Evolutionary conservation across 2,329 filamentous ascomycete species (phyloP).

Genomic region (Leptographium wingfieldii): DNA sequence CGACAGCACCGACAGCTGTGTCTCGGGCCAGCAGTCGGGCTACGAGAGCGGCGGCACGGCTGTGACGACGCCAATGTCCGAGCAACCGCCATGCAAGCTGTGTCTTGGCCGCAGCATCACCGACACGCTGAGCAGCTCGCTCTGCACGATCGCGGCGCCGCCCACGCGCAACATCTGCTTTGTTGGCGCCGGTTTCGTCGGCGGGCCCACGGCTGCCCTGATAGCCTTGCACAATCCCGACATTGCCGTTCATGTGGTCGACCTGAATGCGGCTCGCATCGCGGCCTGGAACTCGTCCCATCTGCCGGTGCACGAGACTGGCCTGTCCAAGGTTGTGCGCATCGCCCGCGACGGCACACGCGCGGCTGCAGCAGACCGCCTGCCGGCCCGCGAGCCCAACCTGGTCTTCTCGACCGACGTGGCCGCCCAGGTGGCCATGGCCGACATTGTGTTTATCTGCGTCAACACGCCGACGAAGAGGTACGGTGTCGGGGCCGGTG

Average conservation of each 20-base stretch:
- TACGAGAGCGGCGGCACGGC: neutral
- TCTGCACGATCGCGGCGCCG: neutral
- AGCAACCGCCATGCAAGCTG: neutral
- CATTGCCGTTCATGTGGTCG: too few species aligned
- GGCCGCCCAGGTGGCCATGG: neutral
- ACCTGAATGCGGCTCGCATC: too few species aligned
- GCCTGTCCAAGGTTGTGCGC: neutral
- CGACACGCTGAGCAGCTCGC: neutral
- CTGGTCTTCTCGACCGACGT: slow-evolving; percentile 1
- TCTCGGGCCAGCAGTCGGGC: too few species aligned
- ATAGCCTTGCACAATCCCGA: too few species aligned
- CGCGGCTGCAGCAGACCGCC: neutral
- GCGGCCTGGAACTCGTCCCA: neutral
- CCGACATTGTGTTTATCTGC: slow-evolving; percentile 5
- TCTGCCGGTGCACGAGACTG: slow-evolving; percentile 1
- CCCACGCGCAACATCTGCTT: slow-evolving; percentile 1
- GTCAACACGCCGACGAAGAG: slow-evolving; percentile 4
- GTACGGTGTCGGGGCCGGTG: too few species aligned
- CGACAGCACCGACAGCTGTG: neutral
- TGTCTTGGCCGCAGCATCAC: too few species aligned
- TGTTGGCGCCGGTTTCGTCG: slow-evolving; percentile 3
- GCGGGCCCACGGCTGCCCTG: too few species aligned
- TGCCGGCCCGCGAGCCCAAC: slow-evolving; percentile 1
- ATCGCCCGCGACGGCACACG: slow-evolving; percentile 1
- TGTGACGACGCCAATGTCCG: neutral